Evolutionary conservation across 768 basidiomycete genomes (phyloP), one percentile per base, ranked within the genome.

Genomic region (Paxillus rubicundulus): DNA sequence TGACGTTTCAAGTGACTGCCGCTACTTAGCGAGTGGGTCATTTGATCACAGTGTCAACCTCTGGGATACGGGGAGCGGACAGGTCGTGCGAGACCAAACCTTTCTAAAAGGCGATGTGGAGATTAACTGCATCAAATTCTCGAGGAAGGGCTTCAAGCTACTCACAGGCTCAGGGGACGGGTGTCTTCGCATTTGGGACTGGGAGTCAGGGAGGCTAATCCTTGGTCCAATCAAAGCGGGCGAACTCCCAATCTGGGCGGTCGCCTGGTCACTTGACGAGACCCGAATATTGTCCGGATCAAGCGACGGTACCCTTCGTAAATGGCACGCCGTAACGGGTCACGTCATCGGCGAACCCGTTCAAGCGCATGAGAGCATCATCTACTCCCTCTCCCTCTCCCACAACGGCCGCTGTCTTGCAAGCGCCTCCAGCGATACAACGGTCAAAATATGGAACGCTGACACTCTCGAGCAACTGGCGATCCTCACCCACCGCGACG

Each of bases 41-140:
- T 65, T 68, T 52, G 65, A 66, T 66, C 63, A 66, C 60, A 66
- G 57, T 17, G 42, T 68, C 32, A 68, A 63, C 59, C 10, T 66
- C 41, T 66, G 66, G 66, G 57, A 68, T 55, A 62, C 66, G 49
- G 49, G 55, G 61, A 66, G 45, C 30, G 64, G 66, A 48, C 47
- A 42, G 44, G 37, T 65, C 49, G 57, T 65, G 48, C 60, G 56
- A 54, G 53, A 65, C 45, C 52, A 65, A 49, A 37, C 54, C 37
- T 50, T 37, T 55, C 60, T 65, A 24, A 56, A 45, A 13, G 64
- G 57, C 9, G 65, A 67, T 39, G 39, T 49, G 50, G 5, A 55
- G 60, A 67, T 65, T 58, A 65, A 57, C 53, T 65, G 64, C 50
- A 60, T 58, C 62, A 67, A 67, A 39, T 57, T 66, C 43, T 62